A percentile compares a stretch with the other conserved stretches of the same genome.
These are phyloP conservation scores for Aspergillus saccharolyticus DNA, from an alignment of 495 filamentous ascomycete genomes.

Conservation along the genomic window DNA sequence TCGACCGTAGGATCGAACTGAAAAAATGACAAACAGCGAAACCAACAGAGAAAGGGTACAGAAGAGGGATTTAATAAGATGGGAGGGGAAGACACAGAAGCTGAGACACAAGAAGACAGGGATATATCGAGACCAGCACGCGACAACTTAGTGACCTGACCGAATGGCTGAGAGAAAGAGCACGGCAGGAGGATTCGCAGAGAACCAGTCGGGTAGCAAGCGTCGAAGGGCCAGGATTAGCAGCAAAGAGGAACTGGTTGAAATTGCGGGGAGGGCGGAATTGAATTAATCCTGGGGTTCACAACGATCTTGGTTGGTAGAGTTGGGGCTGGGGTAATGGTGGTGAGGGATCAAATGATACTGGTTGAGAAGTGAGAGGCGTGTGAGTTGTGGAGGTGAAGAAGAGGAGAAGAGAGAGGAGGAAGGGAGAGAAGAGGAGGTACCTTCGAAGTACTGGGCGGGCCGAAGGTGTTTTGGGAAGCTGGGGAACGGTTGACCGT, in stretches of 20 bases:
- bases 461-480: conserved; percentile 16
- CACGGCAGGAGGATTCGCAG: conserved; percentile 19
- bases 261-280: conserved; percentile 13
- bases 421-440: conserved; percentile 18
- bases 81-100: conserved; percentile 8
- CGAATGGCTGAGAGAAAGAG: conserved; percentile 21
- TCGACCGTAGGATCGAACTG: background rate
- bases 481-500: conserved; percentile 19
- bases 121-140: conserved; percentile 12
- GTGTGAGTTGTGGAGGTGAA: background rate
- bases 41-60: conserved; percentile 10
- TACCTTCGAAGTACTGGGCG: conserved; percentile 8
- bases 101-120: conserved; percentile 17
- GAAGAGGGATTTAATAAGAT: conserved; percentile 12
- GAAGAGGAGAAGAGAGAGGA: conserved; percentile 9
- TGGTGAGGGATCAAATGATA: conserved; percentile 14
- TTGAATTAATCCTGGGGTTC: conserved; percentile 9
- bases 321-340: conserved; percentile 11
- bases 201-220: conserved; percentile 18
- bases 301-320: conserved; percentile 7
- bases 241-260: conserved; percentile 13
- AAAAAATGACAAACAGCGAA: conserved; percentile 2
- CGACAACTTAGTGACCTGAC: conserved; percentile 11
- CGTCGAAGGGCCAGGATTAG: conserved; percentile 12
- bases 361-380: conserved; percentile 12